Base-by-base conservation (phyloP, 306 rosid species). In the Vigna trinervia region DNA sequence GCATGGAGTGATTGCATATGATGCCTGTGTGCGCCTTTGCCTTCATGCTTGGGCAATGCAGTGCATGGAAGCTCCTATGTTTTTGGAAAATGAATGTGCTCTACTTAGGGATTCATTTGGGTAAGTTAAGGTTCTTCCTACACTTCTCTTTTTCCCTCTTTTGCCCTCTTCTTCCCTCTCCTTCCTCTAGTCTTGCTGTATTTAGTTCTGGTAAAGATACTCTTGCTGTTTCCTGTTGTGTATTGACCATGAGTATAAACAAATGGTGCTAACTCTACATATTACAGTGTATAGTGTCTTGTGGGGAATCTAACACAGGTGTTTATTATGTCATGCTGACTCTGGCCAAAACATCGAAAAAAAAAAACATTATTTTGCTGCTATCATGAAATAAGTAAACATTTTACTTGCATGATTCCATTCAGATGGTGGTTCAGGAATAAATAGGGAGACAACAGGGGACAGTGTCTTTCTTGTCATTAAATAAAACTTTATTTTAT, bases 11-110 rank as follows among this genome's bases (percentile, higher is more conserved):
- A 76, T 96, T 71, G 96, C 99, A 52, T 96, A 96, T 70, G 99
- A 96, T 79, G 98, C 99, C 47, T 96, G 98, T 54, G 99, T 85
- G 53, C 98, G 99, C 48, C 88, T 96, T 68, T 96, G 99, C 81
- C 99, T 96, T 77, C 99, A 96, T 83, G 96, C 99, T 74, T 96
- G 99, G 99, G 98, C 99, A 80, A 92, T 92, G 98, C 96, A 92
- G 77, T 89, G 94, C 83, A 86, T 87, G 98, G 99, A 96, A 89
- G 99, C 99, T 65, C 99, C 99, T 1, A 91, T 84, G 96, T 96
- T 96, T 80, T 76, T 96, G 87, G 97, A 92, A 81, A 96, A 91
- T 82, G 99, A 96, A 83, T 92, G 98, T 79, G 88, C 97, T 64
- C 81, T 89, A 51, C 86, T 96, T 74, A 85, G 99, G 72, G 98